Percentiles rank a stretch among this genome's conserved stretches.
phyloP scores from a whole-genome alignment of 257 asterid genomes.

The Solanum paucissectum region DNA sequence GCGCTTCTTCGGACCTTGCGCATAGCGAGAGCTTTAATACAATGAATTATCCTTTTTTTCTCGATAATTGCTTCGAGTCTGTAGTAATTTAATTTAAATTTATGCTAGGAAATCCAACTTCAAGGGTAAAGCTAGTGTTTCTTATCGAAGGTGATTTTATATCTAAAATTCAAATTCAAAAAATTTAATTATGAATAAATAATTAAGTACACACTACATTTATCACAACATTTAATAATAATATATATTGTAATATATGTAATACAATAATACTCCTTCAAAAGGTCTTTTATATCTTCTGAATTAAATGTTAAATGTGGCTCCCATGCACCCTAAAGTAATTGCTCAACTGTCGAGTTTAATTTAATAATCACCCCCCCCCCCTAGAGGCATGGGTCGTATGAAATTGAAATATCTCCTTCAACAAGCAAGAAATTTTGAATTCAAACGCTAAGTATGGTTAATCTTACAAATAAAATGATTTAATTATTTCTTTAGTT shows the following conservation, averaged over 20 bases:
- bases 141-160: fast-evolving
- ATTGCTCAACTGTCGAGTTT: background rate
- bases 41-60: too few relatives aligned
- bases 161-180: background rate
- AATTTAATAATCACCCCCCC: background rate
- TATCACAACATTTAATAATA: background rate
- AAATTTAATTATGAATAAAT: background rate
- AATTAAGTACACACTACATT: background rate
- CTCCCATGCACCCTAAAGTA: background rate
- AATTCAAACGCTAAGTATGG: fast-evolving
- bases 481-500: background rate
- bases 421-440: background rate
- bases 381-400: background rate
- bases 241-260: background rate
- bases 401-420: background rate
- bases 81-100: background rate
- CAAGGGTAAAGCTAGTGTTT: background rate
- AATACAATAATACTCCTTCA: background rate
- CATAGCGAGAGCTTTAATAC: too few relatives aligned
- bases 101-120: background rate
- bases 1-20: too few relatives aligned
- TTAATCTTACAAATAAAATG: fast-evolving
- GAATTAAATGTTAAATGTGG: background rate
- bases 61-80: background rate
- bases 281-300: background rate